A percentile compares a stretch with the other conserved stretches of the same genome.
Conservation (phyloP, 129 eudicot species). For the Dittrichia graveolens region DNA sequence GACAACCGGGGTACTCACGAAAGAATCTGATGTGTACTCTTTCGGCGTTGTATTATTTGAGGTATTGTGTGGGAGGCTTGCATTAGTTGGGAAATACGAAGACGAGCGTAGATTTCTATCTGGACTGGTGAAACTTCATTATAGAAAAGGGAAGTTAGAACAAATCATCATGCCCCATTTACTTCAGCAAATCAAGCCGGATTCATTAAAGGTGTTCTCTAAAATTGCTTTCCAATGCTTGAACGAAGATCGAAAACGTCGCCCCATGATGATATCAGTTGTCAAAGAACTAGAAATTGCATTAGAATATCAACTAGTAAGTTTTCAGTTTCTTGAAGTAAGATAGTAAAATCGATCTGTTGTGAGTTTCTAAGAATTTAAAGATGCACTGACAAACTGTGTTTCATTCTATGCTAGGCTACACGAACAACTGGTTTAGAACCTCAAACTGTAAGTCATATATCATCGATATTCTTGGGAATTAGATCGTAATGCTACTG, state of each 20-base stretch:
- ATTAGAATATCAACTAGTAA: slow-evolving; percentile 6
- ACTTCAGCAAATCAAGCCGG: not conserved
- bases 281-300: slow-evolving; percentile 14
- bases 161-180: not conserved
- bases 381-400: not conserved
- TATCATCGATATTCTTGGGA: not conserved
- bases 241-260: not conserved
- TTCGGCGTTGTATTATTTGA: slow-evolving; percentile 25
- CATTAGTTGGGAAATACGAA: not conserved
- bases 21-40: slow-evolving; percentile 19
- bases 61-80: slow-evolving; percentile 24
- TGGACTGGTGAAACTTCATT: not conserved
- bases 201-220: not conserved
- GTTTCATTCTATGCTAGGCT: not conserved
- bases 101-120: slow-evolving; percentile 2
- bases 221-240: slow-evolving; percentile 17
- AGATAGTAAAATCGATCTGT: not conserved
- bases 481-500: not conserved
- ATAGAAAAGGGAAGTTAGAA: not conserved
- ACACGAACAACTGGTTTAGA: not conserved
- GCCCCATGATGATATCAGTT: not conserved
- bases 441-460: slow-evolving; percentile 12
- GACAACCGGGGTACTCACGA: not conserved
- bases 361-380: not conserved
- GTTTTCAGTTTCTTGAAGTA: not conserved